Conservation (phyloP, 495 filamentous ascomycete species). For the Lentithecium fluviatile region DNA sequence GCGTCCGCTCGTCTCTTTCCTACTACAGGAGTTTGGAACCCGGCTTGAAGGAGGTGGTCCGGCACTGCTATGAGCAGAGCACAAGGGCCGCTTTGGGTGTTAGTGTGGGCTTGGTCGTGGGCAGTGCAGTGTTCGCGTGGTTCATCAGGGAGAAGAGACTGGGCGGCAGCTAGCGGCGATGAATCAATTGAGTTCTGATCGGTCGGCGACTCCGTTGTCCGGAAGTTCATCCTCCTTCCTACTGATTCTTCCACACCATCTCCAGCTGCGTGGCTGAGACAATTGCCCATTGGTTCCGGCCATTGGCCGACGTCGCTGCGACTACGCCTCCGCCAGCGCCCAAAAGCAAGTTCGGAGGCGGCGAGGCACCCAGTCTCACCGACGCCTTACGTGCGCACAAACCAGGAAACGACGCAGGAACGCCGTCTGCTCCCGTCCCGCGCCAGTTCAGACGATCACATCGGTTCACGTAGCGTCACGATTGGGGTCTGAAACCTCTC, state of each 20-base stretch:
- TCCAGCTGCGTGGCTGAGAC: no score
- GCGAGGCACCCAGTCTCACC: constrained; percentile 13
- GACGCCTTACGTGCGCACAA: constrained; percentile 9
- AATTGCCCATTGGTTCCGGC: no score
- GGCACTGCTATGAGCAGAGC: constrained; percentile 61
- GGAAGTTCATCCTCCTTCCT: no score
- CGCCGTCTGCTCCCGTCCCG: constrained; percentile 1
- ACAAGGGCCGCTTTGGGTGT: constrained; percentile 40
- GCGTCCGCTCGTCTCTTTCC: constrained; percentile 71
- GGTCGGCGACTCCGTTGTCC: no score
- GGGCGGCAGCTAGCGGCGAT: no score
- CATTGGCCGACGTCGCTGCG: background rate
- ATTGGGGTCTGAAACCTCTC: no score
- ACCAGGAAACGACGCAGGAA: background rate
- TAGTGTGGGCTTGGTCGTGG: constrained; percentile 36
- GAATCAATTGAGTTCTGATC: no score
- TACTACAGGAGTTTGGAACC: constrained; percentile 69
- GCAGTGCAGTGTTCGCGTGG: constrained; percentile 39
- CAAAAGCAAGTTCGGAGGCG: background rate
- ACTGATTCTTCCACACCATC: no score
- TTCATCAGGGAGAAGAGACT: constrained; percentile 41
- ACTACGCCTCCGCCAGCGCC: constrained; percentile 28
- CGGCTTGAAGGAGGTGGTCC: constrained; percentile 59
- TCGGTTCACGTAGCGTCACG: no score
- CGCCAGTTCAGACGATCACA: no score